Evolutionary conservation across 495 filamentous ascomycete species (phyloP).

Genomic region (Cercophora scortea): DNA sequence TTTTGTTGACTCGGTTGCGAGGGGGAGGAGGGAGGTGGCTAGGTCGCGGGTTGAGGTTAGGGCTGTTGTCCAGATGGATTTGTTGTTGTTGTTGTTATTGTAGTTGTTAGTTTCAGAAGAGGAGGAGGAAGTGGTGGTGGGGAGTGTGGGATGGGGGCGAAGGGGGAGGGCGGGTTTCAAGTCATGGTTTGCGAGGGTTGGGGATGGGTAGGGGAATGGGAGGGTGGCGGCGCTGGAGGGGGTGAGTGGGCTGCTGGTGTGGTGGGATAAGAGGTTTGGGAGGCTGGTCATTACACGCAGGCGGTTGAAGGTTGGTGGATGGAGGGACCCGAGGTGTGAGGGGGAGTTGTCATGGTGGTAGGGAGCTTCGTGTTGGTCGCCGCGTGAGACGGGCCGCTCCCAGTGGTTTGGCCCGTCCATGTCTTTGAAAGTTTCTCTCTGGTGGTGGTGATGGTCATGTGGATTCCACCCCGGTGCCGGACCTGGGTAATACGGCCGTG

Average conservation of each 20-base stretch:
- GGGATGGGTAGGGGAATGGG: not conserved
- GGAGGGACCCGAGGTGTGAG: not conserved
- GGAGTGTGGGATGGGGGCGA: not conserved
- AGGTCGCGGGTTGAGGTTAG: conserved; percentile 54
- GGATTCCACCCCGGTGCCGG: too few relatives aligned
- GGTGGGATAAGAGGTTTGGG: not conserved
- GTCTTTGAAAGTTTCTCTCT: too few relatives aligned
- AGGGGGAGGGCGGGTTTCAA: not conserved
- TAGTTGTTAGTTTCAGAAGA: not conserved
- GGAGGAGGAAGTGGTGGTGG: not conserved
- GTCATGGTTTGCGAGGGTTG: too few relatives aligned
- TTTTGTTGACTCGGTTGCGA: conserved; percentile 55
- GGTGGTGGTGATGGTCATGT: too few relatives aligned
- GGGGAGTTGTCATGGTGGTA: not conserved
- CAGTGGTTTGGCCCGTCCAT: too few relatives aligned
- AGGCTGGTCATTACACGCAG: not conserved
- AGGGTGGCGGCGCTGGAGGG: not conserved
- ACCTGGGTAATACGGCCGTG: too few relatives aligned
- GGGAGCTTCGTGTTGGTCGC: too few relatives aligned
- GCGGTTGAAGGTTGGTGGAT: not conserved
- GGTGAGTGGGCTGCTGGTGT: not conserved
- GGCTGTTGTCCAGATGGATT: conserved; percentile 33
- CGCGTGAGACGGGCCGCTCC: too few relatives aligned
- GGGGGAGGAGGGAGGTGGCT: conserved; percentile 53
- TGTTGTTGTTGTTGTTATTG: not conserved